Evolutionary conservation across 2,329 filamentous ascomycete species (phyloP).

Genomic region (Zalaria sp.): DNA sequence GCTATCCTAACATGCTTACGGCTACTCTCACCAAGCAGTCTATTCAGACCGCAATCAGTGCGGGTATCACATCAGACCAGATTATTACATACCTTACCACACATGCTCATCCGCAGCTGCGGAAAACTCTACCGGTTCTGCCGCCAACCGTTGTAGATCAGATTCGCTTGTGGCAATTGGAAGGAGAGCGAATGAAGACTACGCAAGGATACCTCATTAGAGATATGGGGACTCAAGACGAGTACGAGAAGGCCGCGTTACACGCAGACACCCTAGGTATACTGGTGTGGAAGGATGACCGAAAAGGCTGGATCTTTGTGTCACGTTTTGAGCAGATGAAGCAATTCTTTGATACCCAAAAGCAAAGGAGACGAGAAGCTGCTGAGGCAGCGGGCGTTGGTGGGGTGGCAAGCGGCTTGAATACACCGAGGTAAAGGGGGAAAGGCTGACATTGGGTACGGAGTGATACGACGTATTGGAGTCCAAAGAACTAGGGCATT

Average conservation of each 20-base stretch:
- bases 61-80: slow-evolving; percentile 88
- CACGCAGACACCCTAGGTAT: slow-evolving; percentile 88
- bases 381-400: too few relatives aligned
- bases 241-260: slow-evolving; percentile 52
- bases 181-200: slow-evolving; percentile 85
- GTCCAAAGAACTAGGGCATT: too few relatives aligned
- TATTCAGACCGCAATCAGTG: slow-evolving; percentile 71
- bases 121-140: slow-evolving; percentile 60
- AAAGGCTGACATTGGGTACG: too few relatives aligned
- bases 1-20: slow-evolving; percentile 87
- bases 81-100: slow-evolving; percentile 86
- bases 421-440: too few relatives aligned
- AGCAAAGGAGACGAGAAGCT: slow-evolving; percentile 20
- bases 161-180: slow-evolving; percentile 93
- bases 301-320: slow-evolving; percentile 76
- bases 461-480: too few relatives aligned
- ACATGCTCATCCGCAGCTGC: slow-evolving; percentile 91
- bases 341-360: slow-evolving; percentile 55
- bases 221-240: slow-evolving; percentile 58
- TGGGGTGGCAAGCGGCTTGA: too few relatives aligned
- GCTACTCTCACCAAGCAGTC: slow-evolving; percentile 82
- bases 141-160: slow-evolving; percentile 96
- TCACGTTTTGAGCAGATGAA: slow-evolving; percentile 80
- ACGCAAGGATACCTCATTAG: slow-evolving; percentile 76
- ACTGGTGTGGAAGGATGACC: slow-evolving; percentile 71